These are phyloP conservation scores for Lanzia echinophila DNA, from an alignment of 2,329 filamentous ascomycete species.

Conservation along the genomic window DNA sequence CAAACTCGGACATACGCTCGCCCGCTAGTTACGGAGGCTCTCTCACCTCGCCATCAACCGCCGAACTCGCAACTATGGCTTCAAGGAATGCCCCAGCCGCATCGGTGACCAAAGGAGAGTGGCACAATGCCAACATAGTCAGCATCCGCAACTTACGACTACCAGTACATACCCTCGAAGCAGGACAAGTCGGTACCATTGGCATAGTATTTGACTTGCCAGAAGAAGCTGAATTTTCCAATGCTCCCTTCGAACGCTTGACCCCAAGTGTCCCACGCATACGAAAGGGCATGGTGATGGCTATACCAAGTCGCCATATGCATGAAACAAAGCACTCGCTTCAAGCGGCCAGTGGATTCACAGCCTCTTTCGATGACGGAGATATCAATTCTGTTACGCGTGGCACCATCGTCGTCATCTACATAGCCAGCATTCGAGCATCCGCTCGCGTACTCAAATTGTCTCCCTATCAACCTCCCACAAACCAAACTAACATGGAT, in stretches of 20 bases:
- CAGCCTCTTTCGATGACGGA: constrained; percentile 61
- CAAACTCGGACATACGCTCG: constrained; percentile 40
- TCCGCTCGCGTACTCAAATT: constrained; percentile 64
- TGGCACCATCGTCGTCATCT: constrained; percentile 71
- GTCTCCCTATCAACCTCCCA: constrained; percentile 21
- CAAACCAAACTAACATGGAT: constrained; percentile 22
- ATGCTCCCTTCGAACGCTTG: constrained; percentile 27
- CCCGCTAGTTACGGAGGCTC: constrained; percentile 40
- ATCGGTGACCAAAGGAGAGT: constrained; percentile 55
- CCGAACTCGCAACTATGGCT: constrained; percentile 47
- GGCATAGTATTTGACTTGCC: constrained; percentile 59
- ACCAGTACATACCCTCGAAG: constrained; percentile 67
- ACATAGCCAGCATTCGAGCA: constrained; percentile 79
- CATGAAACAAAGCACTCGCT: constrained; percentile 49
- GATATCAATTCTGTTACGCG: constrained; percentile 57
- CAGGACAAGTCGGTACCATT: constrained; percentile 84
- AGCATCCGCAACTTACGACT: constrained; percentile 85
- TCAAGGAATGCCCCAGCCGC: constrained; percentile 47
- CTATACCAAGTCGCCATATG: constrained; percentile 54
- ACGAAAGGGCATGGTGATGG: constrained; percentile 79
- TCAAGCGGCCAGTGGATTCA: constrained; percentile 60
- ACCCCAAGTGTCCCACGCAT: constrained; percentile 38
- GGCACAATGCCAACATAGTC: constrained; percentile 73
- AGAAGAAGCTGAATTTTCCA: constrained; percentile 23
- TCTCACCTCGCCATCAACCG: constrained; percentile 46